Base-by-base conservation (phyloP, 768 basidiomycete species). In the Amanita muscaria region DNA sequence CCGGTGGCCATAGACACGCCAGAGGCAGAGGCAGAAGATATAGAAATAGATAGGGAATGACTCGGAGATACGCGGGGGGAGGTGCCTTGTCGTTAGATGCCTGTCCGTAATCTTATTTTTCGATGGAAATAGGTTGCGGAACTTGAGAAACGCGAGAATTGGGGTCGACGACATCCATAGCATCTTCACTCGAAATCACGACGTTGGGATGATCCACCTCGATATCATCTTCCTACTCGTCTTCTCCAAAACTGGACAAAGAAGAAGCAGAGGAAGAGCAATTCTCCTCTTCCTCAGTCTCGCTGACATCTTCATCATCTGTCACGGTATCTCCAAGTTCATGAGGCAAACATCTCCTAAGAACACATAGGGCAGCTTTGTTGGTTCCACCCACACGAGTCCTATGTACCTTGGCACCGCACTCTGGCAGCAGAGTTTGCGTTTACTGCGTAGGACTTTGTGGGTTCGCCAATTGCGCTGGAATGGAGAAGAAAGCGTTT, bases 401-500 rank as follows among this genome's bases (percentile, higher is more conserved):
- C 88, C 88, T n/a, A 88, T 61, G 59, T 80, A 81, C 21, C 58
- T 56, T 9, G 70, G 72, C 1, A n/a, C n/a, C n/a, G n/a, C n/a
- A 69, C 62, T 44, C 56, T 60, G 21, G 62, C 55, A 10, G 50
- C 54, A 16, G 53, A 55, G 25, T 35, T 48, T 48, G 32, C 14
- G 16, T 34, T 42, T 48, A 46, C 31, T 36, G 45, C 31, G 23
- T 47, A 49, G 19, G 34, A 48, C 22, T 56, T 52, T 29, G 49
- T 36, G 9, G 58, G 53, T 19, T 44, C 49, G 32, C 53, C 48
- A 2, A 54, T 52, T 5, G 53, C 45, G 5, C 61, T 59, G 8
- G 70, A 57, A 9, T 76, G 71, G 58, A n/a, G n/a, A 93, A 93
- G 70, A 92, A 92, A 15, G 73, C 69, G 55, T 85, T 88, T 65